Base-by-base conservation (phyloP, 75 land plant species). In the Selaginella moellendorffii region DNA sequence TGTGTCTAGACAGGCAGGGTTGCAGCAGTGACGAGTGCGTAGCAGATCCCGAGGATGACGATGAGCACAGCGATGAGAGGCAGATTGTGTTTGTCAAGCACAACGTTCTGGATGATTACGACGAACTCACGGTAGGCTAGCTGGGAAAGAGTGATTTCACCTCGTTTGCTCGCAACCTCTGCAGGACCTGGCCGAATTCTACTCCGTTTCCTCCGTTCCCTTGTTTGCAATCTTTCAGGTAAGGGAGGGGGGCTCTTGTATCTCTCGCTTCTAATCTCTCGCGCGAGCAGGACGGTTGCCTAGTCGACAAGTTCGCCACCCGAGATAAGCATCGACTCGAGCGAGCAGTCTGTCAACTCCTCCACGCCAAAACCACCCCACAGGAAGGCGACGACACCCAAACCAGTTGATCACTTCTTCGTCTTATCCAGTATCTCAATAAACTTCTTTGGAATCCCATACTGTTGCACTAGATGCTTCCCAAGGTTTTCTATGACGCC, bases 381-480 rank as follows among this genome's bases (percentile, higher is more conserved):
- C n/a, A n/a, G n/a, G n/a, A n/a, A n/a, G n/a, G n/a, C n/a, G n/a
- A n/a, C n/a, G n/a, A n/a, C n/a, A n/a, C n/a, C n/a, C n/a, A n/a
- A n/a, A n/a, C n/a, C n/a, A n/a, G 46, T 56, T 56, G 19, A 5
- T 56, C 59, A 56, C 19, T 77, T 83, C 72, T 65, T 85, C 54
- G 96, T 89, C 65, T 89, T 89, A 61, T 89, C 96, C 52, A 77
- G 78, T 28, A 89, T 81, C 68, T 89, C 96, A 63, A 89, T 89
- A 72, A 77, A 85, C 68, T 76, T 81, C 69, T 89, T 89, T 23
- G 86, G 86, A 25, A 89, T 72, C 26, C 96, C 90, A 77, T 85
- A 83, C 26, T 89, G 90, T 31, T 85, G 84, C 28, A 85, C 74
- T 24, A 89, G 75, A 63, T 89, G 86, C 31, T 61, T 85, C 12